These are phyloP conservation scores for Alternaria triticina DNA, from an alignment of 2,329 filamentous ascomycete species.

Conservation along the genomic window DNA sequence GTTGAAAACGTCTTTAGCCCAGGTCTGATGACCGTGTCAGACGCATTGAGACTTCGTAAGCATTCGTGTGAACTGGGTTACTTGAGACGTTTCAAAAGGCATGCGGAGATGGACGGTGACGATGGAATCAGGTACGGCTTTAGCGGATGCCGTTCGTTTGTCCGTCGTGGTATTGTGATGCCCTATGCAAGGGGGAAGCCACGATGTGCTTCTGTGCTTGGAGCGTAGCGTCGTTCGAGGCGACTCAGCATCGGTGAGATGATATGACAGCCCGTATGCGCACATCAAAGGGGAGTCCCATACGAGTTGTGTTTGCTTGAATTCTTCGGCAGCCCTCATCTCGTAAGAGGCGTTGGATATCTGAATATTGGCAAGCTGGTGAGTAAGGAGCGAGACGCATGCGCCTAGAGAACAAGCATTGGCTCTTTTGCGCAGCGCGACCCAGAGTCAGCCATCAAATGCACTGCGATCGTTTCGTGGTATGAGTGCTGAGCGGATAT, in stretches of 20 bases:
- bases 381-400: background rate
- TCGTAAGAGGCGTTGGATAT: background rate
- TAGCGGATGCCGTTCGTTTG: background rate
- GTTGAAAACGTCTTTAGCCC: background rate
- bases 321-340: background rate
- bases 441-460: background rate
- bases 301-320: background rate
- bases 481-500: background rate
- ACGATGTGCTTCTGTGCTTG: background rate
- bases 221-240: background rate
- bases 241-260: background rate
- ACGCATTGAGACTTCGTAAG: background rate
- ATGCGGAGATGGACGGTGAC: background rate
- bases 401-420: background rate
- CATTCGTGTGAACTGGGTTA: background rate
- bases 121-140: background rate
- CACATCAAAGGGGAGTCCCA: background rate
- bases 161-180: background rate
- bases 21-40: background rate
- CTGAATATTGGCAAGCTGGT: background rate
- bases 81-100: background rate
- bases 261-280: background rate
- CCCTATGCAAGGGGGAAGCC: constrained; percentile 12
- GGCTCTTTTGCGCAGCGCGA: background rate
- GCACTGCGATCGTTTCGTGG: background rate